These are phyloP conservation scores for Fusarium succisae DNA, from an alignment of 2,329 filamentous ascomycete species.

Conservation along the genomic window DNA sequence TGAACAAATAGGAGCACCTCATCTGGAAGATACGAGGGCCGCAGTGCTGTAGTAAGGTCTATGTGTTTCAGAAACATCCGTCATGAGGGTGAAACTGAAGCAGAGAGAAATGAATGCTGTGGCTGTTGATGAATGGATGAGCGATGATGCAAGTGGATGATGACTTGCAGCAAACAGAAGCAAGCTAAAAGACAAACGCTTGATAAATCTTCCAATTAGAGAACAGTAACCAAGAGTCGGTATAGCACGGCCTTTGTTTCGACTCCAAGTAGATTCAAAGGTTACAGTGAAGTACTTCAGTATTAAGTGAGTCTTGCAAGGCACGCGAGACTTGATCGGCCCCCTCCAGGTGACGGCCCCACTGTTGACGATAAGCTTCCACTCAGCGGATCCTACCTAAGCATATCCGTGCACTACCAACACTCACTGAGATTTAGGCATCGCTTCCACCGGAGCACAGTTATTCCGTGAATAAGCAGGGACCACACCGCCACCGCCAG, in stretches of 20 bases:
- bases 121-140: slow-evolving; percentile 8
- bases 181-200: background rate
- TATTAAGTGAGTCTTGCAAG: slow-evolving; percentile 18
- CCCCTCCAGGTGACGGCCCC: slow-evolving; percentile 26
- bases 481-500: slow-evolving; percentile 39
- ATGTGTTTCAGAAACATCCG: slow-evolving; percentile 98
- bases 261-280: background rate
- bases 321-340: slow-evolving; percentile 19
- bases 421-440: background rate
- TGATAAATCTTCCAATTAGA: background rate
- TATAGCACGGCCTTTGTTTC: background rate
- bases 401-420: background rate
- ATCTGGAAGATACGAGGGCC: slow-evolving; percentile 90
- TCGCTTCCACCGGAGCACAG: background rate
- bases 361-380: slow-evolving; percentile 30
- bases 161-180: slow-evolving; percentile 21
- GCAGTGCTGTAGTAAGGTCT: slow-evolving; percentile 94
- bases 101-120: slow-evolving; percentile 4
- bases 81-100: slow-evolving; percentile 55
- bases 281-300: slow-evolving; percentile 1
- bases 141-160: slow-evolving; percentile 33
- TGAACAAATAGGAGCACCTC: slow-evolving; percentile 96
- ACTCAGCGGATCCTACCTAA: background rate
- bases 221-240: background rate
- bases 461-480: slow-evolving; percentile 39